Base-by-base conservation (phyloP, 352 stramenopile species). In the Pythium sp. region DNA sequence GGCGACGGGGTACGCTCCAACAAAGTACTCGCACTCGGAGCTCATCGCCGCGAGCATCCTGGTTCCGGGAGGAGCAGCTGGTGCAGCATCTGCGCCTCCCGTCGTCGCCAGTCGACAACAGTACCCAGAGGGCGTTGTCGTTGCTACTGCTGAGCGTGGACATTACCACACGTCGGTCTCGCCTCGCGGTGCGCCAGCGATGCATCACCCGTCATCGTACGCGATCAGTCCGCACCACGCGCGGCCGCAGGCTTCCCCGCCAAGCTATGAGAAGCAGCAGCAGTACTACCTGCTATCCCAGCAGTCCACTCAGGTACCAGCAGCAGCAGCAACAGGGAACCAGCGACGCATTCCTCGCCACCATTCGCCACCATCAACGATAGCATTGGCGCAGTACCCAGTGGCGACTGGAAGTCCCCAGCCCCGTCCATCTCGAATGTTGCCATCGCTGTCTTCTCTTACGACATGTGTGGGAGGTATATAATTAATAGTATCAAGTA, bases 191-290 rank as follows among this genome's bases (percentile, higher is more conserved):
- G 41, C 38, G 9, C 34, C 58, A 11, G 26, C 22, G 26, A 60
- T 71, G 65, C 53, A 60, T 20, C 58, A 64, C 8, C 65, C 58
- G 58, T 62, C 65, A 2, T 54, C 26, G 12, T 58, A 71, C 28
- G 65, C 65, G 26, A 71, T 65, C 49, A 71, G 65, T 30, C 65
- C 65, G 34, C 65, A 71, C 36, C 57, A 71, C 20, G 46, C 56
- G 3, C 36, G 64, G 7, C 56, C 58, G 12, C 56, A 63, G 32
- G n/a, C 36, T 1, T 46, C 56, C 3, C 54, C 18, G 18, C 30
- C 18, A 3, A 51, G 43, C 18, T 51, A 51, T 6, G 43, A 51
- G 43, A 51, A 51, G 43, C 43, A 51, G 43, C 43, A 51, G 43
- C 43, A 51, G 26, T 62, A 49, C 58, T 66, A 66, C 30, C 2